Evolutionary conservation across 164 flowering plant species (phyloP).

Genomic region (Saururus chinensis): DNA sequence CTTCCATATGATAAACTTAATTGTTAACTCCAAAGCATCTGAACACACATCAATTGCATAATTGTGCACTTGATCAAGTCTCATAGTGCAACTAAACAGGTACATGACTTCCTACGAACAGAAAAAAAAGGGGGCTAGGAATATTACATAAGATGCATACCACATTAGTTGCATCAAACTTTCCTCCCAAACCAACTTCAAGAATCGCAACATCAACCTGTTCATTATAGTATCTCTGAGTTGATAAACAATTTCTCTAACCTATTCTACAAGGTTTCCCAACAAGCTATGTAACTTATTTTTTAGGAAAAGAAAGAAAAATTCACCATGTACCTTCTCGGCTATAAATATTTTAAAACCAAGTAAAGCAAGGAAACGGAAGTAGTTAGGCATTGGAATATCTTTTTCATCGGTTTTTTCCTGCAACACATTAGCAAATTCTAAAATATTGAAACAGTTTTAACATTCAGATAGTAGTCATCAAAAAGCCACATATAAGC

Average conservation of each 20-base stretch:
- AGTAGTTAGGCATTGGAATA: constrained; percentile 84
- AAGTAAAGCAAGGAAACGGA: constrained; percentile 85
- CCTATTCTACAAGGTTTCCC: not conserved
- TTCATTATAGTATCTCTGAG: constrained; percentile 5
- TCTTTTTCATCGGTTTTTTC: constrained; percentile 46
- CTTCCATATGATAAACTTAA: too few relatives aligned
- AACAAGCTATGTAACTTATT: not conserved
- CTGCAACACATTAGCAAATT: constrained; percentile 26
- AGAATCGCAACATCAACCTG: constrained; percentile 96
- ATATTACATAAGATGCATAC: constrained; percentile 26
- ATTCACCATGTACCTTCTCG: constrained; percentile 45
- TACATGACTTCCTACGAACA: not conserved
- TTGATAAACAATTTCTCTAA: not conserved
- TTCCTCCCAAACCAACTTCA: constrained; percentile 98
- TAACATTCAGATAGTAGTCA: too few relatives aligned
- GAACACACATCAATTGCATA: too few relatives aligned
- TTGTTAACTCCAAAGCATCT: too few relatives aligned
- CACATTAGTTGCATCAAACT: constrained; percentile 95
- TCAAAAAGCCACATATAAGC: too few relatives aligned
- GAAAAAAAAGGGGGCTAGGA: not conserved
- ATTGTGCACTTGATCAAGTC: too few relatives aligned
- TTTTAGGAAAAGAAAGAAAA: constrained; percentile 4
- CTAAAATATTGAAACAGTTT: not conserved
- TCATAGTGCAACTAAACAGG: not conserved
- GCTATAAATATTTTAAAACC: constrained; percentile 90